Percentiles rank a stretch among this genome's conserved stretches.
Conservation (phyloP, 2,329 filamentous ascomycete genomes). For the Geosmithia morbida region DNA sequence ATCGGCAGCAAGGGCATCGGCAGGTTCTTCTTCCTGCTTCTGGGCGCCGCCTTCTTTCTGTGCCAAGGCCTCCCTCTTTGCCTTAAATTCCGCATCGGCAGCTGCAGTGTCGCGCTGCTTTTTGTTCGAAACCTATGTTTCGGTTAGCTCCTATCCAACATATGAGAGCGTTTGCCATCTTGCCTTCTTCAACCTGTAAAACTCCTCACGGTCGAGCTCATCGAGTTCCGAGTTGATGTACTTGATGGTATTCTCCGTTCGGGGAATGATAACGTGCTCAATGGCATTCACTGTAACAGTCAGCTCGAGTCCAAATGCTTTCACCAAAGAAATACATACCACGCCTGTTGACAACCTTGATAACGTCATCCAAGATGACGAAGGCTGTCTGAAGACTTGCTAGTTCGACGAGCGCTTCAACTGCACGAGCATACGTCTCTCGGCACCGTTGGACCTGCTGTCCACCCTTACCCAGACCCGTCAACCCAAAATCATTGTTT, state of each 20-base stretch:
- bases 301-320: conserved; percentile 1
- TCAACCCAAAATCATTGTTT: conserved; percentile 91
- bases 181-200: conserved; percentile 87
- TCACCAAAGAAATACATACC: conserved; percentile 27
- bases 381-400: conserved; percentile 95
- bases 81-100: conserved; percentile 61
- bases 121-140: conserved; percentile 54
- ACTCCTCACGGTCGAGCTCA: conserved; percentile 94
- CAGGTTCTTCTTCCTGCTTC: conserved; percentile 20
- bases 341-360: conserved; percentile 97
- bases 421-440: conserved; percentile 90
- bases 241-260: conserved; percentile 99
- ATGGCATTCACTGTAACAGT: conserved; percentile 68
- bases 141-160: conserved; percentile 1
- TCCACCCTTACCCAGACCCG: conserved; percentile 88
- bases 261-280: conserved; percentile 90
- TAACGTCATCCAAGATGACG: conserved; percentile 94
- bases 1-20: conserved; percentile 58
- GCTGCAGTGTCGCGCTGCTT: conserved; percentile 65
- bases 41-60: conserved; percentile 12
- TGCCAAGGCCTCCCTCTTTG: conserved; percentile 41
- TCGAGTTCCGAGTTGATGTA: conserved; percentile 99
- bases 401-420: conserved; percentile 89
- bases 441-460: conserved; percentile 92
- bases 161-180: neutral